Evolutionary conservation across 1,284 basidiomycete genomes (phyloP).

Genomic region (Apiotrichum domesticum): DNA sequence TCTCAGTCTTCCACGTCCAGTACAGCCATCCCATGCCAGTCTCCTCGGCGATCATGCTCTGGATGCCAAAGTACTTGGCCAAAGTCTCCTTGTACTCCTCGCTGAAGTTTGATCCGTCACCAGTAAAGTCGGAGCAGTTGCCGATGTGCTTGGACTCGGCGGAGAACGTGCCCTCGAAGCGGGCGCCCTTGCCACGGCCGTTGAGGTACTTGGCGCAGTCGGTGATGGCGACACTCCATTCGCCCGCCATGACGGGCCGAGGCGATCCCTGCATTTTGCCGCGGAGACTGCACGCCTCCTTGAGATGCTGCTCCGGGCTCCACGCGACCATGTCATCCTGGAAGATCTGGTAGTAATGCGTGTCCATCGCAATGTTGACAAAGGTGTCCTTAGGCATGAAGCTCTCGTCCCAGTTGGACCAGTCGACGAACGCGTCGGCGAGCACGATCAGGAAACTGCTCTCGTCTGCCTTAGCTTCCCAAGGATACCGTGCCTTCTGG

Average conservation of each 20-base stretch:
- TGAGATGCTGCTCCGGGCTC: not conserved
- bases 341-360: slow-evolving; percentile 42
- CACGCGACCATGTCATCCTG: slow-evolving; percentile 35
- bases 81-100: slow-evolving; percentile 75
- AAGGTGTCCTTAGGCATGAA: slow-evolving; percentile 68
- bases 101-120: slow-evolving; percentile 8
- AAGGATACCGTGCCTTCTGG: slow-evolving; percentile 68
- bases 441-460: slow-evolving; percentile 73
- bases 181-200: slow-evolving; percentile 2
- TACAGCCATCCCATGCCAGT: slow-evolving; percentile 62
- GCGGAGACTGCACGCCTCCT: slow-evolving; percentile 62
- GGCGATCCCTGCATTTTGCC: slow-evolving; percentile 53
- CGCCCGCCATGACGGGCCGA: slow-evolving; percentile 63
- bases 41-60: slow-evolving; percentile 55
- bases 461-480: slow-evolving; percentile 65
- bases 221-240: slow-evolving; percentile 67
- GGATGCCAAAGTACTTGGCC: slow-evolving; percentile 74
- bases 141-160: slow-evolving; percentile 60
- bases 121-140: slow-evolving; percentile 48
- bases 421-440: slow-evolving; percentile 72
- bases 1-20: slow-evolving; percentile 92
- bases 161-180: slow-evolving; percentile 60
- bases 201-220: slow-evolving; percentile 15
- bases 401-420: slow-evolving; percentile 58
- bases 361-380: slow-evolving; percentile 63